Base-by-base conservation (phyloP, 495 filamentous ascomycete species). In the Talaromyces liani region DNA sequence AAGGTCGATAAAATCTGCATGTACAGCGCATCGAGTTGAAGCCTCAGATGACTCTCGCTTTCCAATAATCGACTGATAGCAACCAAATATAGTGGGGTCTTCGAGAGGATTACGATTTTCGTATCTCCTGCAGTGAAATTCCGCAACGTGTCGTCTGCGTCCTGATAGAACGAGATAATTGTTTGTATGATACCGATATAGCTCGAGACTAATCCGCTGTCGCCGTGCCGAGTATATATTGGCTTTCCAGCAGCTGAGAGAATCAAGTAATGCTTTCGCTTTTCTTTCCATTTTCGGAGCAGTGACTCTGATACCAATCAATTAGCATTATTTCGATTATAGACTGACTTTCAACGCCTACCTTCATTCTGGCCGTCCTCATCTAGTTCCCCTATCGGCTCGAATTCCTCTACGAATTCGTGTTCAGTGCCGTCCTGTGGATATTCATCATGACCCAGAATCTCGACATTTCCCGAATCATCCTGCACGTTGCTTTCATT, bases 181-280 rank as follows among this genome's bases (percentile, higher is more conserved):
- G 95, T 97, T 67, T 98, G 95, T 7, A 96, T 88, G 16, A 97
- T 87, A n/a, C 95, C 95, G 76, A 96, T 92, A 69, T 93, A 97
- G 39, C 88, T 87, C 57, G 92, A 96, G 66, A 97, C 88, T 39
- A 98, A 76, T 20, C 87, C 86, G 65, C 95, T 84, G 65, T 96
- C 91, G 25, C 95, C 95, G 72, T 99, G 92, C 62, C 95, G 83
- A 63, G 91, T 97, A 74, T 92, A 99, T 41, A 99, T 93, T 4
- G 95, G 95, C 71, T 99, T 99, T n/a, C 95, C 95, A 33, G 95
- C 94, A 10, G 91, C 91, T 2, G 95, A 97, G 0, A 99, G 79
- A 68, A 99, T 96, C 67, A 99, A 80, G 70, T 94, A 99, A 73
- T 99, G 94, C 72, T 99, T 99, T 65, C 91, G 80, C 72, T 96